phyloP scores from a whole-genome alignment of 768 basidiomycete genomes.

The Termitomyces sp. region DNA sequence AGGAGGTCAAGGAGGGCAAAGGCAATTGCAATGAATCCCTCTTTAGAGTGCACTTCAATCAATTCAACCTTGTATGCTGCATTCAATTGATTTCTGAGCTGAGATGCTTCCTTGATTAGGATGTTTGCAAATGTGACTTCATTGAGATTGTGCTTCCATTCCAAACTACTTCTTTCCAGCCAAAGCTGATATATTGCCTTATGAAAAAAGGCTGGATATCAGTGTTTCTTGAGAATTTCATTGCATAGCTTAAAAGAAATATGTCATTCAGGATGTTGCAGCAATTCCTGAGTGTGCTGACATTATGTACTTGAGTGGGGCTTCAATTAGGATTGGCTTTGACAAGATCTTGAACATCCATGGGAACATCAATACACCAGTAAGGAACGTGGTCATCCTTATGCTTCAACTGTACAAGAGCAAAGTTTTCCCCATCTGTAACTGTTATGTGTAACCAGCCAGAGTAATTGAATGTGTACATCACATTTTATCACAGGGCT shows the following conservation, averaged over 20 bases:
- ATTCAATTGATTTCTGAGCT: not conserved
- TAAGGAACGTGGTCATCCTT: too few species aligned
- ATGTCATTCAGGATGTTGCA: too few species aligned
- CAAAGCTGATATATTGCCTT: slow-evolving; percentile 24
- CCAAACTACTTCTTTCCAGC: slow-evolving; percentile 11
- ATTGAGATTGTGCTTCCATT: slow-evolving; percentile 26
- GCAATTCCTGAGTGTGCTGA: too few species aligned
- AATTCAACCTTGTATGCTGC: slow-evolving; percentile 8
- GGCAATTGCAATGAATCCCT: not conserved
- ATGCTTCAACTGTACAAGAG: too few species aligned
- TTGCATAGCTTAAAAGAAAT: slow-evolving; percentile 7
- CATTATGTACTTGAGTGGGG: too few species aligned
- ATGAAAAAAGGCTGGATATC: slow-evolving; percentile 11
- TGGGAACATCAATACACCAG: too few species aligned
- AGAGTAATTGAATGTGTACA: too few species aligned
- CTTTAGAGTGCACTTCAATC: not conserved
- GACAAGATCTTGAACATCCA: not conserved
- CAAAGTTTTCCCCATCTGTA: too few species aligned
- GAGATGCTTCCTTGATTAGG: slow-evolving; percentile 19
- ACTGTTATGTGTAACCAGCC: too few species aligned
- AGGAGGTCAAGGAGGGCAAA: not conserved
- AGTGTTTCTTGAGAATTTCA: slow-evolving; percentile 14
- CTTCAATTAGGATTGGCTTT: slow-evolving; percentile 3
- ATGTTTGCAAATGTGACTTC: slow-evolving; percentile 28
- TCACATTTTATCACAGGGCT: too few species aligned